Evolutionary conservation across 2,329 filamentous ascomycete genomes (phyloP).

Genomic region (Stagonosporopsis vannaccii): DNA sequence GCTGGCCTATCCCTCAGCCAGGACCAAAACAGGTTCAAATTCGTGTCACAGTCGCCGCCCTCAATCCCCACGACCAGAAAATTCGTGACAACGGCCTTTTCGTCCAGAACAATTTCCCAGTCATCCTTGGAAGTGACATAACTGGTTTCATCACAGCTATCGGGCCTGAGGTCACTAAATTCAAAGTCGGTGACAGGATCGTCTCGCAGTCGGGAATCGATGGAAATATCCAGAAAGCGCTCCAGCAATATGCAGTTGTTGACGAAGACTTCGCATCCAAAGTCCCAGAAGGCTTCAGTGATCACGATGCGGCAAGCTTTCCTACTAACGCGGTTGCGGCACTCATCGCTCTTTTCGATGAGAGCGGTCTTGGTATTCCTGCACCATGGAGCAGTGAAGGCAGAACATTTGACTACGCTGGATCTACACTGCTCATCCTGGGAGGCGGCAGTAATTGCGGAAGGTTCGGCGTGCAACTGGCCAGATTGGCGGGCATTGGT

Average conservation of each 20-base stretch:
- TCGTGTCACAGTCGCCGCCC: not conserved
- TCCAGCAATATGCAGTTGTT: not conserved
- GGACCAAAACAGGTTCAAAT: conserved; percentile 1
- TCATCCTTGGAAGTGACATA: conserved; percentile 53
- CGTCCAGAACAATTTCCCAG: conserved; percentile 42
- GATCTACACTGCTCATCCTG: not conserved
- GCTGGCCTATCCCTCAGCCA: not conserved
- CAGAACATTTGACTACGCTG: not conserved
- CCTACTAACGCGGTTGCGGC: not conserved
- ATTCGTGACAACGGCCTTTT: conserved; percentile 49
- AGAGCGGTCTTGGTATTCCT: not conserved
- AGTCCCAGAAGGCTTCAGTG: not conserved
- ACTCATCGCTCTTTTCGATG: conserved; percentile 1
- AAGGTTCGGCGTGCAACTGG: not conserved
- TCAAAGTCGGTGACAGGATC: conserved; percentile 60
- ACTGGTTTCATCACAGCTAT: conserved; percentile 57
- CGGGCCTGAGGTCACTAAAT: conserved; percentile 60
- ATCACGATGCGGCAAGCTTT: not conserved
- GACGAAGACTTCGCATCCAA: not conserved
- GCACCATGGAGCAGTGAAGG: not conserved
- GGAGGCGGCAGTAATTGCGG: conserved; percentile 2
- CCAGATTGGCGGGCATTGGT: not conserved
- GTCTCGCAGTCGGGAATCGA: not conserved
- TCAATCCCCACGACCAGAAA: conserved; percentile 51
- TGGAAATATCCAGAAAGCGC: not conserved